Evolutionary conservation across 2,329 filamentous ascomycete genomes (phyloP).

Genomic region (Aspergillus sp.): DNA sequence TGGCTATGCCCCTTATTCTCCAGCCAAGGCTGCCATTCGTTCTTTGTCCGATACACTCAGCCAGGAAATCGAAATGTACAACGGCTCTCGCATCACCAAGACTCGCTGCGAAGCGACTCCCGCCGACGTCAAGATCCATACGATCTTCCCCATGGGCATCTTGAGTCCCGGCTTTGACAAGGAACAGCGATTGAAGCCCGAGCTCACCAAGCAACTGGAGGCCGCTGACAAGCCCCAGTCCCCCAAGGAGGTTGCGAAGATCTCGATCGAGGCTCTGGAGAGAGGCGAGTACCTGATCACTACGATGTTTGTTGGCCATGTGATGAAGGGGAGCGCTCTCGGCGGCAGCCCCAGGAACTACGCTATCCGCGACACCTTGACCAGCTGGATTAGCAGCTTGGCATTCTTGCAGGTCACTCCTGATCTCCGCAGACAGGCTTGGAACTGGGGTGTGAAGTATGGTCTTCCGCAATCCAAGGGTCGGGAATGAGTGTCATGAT

Average conservation of each 20-base stretch:
- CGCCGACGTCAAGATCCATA: conserved; percentile 73
- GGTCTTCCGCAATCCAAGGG: conserved; percentile 35
- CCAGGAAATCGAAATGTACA: conserved; percentile 85
- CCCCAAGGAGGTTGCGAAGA: conserved; percentile 72
- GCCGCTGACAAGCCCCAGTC: conserved; percentile 77
- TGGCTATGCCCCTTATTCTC: conserved; percentile 81
- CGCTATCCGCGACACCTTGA: conserved; percentile 54
- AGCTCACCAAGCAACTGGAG: conserved; percentile 75
- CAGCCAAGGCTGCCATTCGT: conserved; percentile 81
- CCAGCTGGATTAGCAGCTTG: conserved; percentile 53
- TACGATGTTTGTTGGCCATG: conserved; percentile 67
- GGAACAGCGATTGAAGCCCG: conserved; percentile 78
- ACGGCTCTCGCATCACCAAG: conserved; percentile 54
- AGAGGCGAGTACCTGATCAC: conserved; percentile 77
- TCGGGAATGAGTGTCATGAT: conserved; percentile 4
- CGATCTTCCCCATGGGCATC: conserved; percentile 83
- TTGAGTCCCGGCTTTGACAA: conserved; percentile 69
- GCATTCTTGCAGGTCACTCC: conserved; percentile 58
- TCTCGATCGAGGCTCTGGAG: conserved; percentile 72
- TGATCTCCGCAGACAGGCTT: conserved; percentile 58
- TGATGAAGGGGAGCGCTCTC: conserved; percentile 65
- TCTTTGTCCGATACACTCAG: conserved; percentile 78
- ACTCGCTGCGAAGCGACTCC: conserved; percentile 45
- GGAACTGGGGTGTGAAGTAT: conserved; percentile 57
- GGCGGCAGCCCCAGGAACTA: conserved; percentile 56